Base-by-base conservation (phyloP, 345 rosid genomes). In the Raphanus raphanistrum region DNA sequence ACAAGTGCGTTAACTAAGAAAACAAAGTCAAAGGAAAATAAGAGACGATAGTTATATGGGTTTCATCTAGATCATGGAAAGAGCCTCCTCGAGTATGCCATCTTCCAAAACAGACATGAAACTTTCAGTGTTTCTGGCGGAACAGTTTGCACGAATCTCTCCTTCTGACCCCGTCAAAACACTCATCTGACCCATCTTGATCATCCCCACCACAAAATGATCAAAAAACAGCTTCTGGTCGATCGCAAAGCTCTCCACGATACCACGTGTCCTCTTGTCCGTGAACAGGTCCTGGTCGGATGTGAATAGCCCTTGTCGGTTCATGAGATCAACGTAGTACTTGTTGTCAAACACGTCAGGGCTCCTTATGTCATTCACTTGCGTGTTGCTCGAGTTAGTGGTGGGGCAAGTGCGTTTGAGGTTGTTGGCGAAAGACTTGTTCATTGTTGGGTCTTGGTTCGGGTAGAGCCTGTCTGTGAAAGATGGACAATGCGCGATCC, bases 271-370 rank as follows among this genome's bases (percentile, higher is more conserved):
- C 73, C 85, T 79, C 25, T 35, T 54, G 48, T 94, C 84, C 5
- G 80, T 75, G 84, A 88, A 94, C 68, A 94, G 43, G 32, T 92
- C 97, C 43, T 94, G 98, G 84, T 92, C 98, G 0, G 97, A 94
- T 1, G 93, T 89, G 79, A 94, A 89, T 33, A 92, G 70, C 1
- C 97, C 98, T 76, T 90, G 88, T 17, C 96, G 87, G 81, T 90
- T 90, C 94, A 88, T 83, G 70, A 94, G 85, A 69, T 94, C 82
- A 0, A 92, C 90, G 15, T 80, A 90, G 80, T 92, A 94, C 85
- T 90, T 88, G 86, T 92, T 94, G 78, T 94, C 98, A 63, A 94
- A 92, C 16, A 38, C 67, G 79, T 88, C 69, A 2, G 98, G 97
- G 0, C 88, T 77, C 52, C 92, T 82, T 71, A 90, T 78, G 75